A percentile compares a stretch with the other conserved stretches of the same genome.
Evolutionary conservation across 306 rosid genomes (phyloP).

Genomic region (Clitoria ternatea): DNA sequence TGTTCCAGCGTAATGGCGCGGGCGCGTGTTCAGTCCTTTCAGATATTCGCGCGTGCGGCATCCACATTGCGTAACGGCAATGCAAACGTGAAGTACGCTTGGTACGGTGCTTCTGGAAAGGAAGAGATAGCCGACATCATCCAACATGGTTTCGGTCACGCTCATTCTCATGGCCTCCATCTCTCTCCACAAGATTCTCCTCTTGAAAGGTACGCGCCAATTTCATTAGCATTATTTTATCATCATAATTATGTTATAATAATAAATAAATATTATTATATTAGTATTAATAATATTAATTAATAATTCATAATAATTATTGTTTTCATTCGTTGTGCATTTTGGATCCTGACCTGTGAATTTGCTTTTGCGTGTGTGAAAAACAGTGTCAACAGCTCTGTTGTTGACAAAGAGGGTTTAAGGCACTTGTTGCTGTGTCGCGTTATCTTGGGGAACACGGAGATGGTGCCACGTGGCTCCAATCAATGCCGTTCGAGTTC

Average conservation of each 20-base stretch:
- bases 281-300: background rate
- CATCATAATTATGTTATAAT: no score
- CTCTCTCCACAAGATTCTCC: constrained; percentile 65
- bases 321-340: background rate
- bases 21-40: constrained; percentile 62
- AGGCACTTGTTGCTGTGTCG: constrained; percentile 74
- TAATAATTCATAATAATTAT: background rate
- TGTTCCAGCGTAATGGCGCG: constrained; percentile 30
- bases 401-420: constrained; percentile 51
- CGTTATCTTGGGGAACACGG: constrained; percentile 70
- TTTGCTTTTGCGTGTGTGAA: background rate
- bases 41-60: constrained; percentile 48
- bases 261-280: no score
- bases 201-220: constrained; percentile 42
- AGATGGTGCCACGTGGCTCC: constrained; percentile 53
- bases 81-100: constrained; percentile 63
- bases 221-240: no score
- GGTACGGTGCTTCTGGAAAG: constrained; percentile 51
- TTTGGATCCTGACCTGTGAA: background rate
- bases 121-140: constrained; percentile 53
- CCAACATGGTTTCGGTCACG: constrained; percentile 52
- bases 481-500: constrained; percentile 55
- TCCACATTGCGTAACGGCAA: constrained; percentile 43
- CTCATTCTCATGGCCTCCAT: constrained; percentile 30
- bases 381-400: constrained; percentile 43